A percentile compares a stretch with the other conserved stretches of the same genome.
phyloP scores from a whole-genome alignment of 331 rosid genomes.

The Arachis monticola region DNA sequence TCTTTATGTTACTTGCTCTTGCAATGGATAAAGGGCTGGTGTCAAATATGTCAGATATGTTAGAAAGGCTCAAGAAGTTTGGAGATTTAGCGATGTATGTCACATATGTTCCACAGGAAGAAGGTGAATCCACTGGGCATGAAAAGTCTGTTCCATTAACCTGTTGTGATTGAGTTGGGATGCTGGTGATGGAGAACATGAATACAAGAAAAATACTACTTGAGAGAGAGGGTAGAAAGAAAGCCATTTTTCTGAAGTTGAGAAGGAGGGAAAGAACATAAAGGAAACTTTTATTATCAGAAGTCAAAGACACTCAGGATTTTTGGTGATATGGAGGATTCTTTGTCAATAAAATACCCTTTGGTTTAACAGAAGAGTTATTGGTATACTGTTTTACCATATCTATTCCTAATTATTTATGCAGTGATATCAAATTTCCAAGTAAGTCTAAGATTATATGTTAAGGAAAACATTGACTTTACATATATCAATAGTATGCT shows the following conservation, averaged over 20 bases:
- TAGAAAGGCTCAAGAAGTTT: conserved; percentile 48
- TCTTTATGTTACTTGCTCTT: conserved; percentile 58
- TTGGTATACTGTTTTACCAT: background rate
- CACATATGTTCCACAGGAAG: conserved; percentile 68
- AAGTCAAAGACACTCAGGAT: background rate
- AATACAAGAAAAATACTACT: conserved; percentile 43
- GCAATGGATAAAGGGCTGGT: conserved; percentile 60
- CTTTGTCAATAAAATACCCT: conserved; percentile 27
- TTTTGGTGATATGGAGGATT: conserved; percentile 30
- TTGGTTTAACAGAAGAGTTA: conserved; percentile 22
- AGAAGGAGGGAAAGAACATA: conserved; percentile 15
- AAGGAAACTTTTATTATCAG: background rate
- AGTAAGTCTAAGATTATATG: background rate
- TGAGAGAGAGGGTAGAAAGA: conserved; percentile 35
- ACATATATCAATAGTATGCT: conserved; percentile 15
- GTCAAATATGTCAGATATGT: conserved; percentile 61
- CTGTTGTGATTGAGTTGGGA: conserved; percentile 50
- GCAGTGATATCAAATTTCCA: background rate
- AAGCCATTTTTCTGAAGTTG: conserved; percentile 45
- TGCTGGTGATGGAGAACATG: conserved; percentile 35
- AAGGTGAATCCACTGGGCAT: conserved; percentile 49
- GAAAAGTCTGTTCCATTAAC: conserved; percentile 45
- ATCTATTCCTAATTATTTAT: background rate
- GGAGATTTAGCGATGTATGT: conserved; percentile 65
- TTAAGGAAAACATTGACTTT: background rate